phyloP scores from a whole-genome alignment of 352 stramenopile genomes.

The Phytophthora capsici region DNA sequence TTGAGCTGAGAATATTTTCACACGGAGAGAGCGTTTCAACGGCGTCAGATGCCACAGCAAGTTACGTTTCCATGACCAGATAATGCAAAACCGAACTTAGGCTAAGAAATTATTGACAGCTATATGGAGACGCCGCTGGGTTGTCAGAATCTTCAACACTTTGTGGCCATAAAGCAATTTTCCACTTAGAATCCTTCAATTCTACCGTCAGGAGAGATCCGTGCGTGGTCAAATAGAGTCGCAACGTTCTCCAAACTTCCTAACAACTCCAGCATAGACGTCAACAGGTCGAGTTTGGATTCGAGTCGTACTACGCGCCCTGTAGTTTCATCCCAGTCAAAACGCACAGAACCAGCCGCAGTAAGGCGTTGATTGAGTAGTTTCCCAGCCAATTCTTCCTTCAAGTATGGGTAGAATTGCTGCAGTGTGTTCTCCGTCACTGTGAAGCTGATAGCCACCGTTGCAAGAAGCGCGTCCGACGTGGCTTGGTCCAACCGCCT shows the following conservation, averaged over 20 bases:
- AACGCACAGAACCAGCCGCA: slow-evolving; percentile 4
- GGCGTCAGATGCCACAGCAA: too few relatives aligned
- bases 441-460: slow-evolving; percentile 1
- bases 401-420: slow-evolving; percentile 11
- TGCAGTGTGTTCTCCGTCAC: slow-evolving; percentile 19
- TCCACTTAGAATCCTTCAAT: neutral
- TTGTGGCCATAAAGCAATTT: too few relatives aligned
- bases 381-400: neutral
- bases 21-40: too few relatives aligned
- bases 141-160: too few relatives aligned
- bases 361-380: slow-evolving; percentile 11
- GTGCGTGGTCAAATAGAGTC: slow-evolving; percentile 4
- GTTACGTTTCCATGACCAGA: too few relatives aligned
- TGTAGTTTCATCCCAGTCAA: slow-evolving; percentile 9
- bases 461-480: slow-evolving; percentile 2
- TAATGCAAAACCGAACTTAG: too few relatives aligned
- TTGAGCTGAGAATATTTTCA: too few relatives aligned
- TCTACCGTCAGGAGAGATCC: slow-evolving; percentile 10
- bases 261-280: slow-evolving; percentile 11
- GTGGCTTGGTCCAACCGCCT: slow-evolving; percentile 4
- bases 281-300: slow-evolving; percentile 14
- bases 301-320: slow-evolving; percentile 10
- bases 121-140: too few relatives aligned
- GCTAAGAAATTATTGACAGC: too few relatives aligned
- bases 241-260: slow-evolving; percentile 17